Percentiles rank a stretch among this genome's conserved stretches.
Conservation (phyloP, 208 protist genomes). For the Trypanosoma cruzi region DNA sequence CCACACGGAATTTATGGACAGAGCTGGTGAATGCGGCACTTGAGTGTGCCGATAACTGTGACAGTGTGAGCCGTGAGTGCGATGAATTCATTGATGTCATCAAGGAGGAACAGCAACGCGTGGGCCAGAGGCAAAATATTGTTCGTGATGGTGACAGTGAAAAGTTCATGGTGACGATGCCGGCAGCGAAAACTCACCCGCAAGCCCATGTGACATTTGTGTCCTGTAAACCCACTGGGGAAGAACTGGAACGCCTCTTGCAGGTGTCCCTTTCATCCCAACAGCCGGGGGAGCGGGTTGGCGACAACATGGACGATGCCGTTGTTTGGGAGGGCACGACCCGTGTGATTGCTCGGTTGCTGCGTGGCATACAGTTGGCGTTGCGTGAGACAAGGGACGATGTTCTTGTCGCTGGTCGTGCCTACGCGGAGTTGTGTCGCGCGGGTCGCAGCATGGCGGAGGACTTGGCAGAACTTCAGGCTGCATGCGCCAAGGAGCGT, state of each 20-base stretch:
- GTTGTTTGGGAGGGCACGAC: not conserved
- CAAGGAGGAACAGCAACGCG: slow-evolving; percentile 15
- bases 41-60: slow-evolving; percentile 17
- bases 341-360: slow-evolving; percentile 4
- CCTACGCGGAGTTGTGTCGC: slow-evolving; percentile 18
- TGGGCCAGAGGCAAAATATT: not conserved
- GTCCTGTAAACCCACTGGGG: slow-evolving; percentile 19
- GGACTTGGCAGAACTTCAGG: not conserved
- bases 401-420: slow-evolving; percentile 18
- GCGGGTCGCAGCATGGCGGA: not conserved
- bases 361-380: slow-evolving; percentile 9
- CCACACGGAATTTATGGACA: not conserved
- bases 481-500: not conserved
- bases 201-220: slow-evolving; percentile 8
- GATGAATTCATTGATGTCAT: slow-evolving; percentile 25
- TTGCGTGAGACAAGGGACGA: slow-evolving; percentile 8
- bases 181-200: no score
- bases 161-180: no score
- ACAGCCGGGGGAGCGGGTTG: not conserved
- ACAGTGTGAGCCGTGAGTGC: slow-evolving; percentile 24
- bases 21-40: not conserved
- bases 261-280: not conserved
- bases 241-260: slow-evolving; percentile 11
- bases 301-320: not conserved
- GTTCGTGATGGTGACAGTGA: not conserved